Base-by-base conservation (phyloP, 805 yeast species). In the Candida glaebosa region DNA sequence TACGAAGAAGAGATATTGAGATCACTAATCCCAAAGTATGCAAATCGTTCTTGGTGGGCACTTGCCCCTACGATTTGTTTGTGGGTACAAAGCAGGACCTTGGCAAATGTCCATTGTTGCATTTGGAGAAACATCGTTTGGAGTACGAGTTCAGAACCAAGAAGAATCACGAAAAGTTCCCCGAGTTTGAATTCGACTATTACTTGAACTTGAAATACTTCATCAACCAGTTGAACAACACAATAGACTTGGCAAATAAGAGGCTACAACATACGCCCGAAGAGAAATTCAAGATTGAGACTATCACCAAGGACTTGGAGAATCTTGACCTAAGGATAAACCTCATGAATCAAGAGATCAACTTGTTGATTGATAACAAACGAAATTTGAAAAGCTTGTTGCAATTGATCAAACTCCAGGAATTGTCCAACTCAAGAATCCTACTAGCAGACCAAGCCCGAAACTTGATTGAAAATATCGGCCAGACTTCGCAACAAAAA, bases 401-500 rank as follows among this genome's bases (percentile, higher is more conserved):
- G n/a, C 78, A 77, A 50, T 69, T 76, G 18, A 67, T 60, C 31
- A 70, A 66, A 40, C 57, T 80, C 35, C 69, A 73, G 25, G 71
- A 64, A 31, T 60, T 71, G 43, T 71, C 54, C 45, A 65, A 65
- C 30, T 73, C 77, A 48, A 66, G 89, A 49, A 77, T 72, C 20
- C 56, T 57, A 15, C 63, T 80, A 14, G 78, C 82, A 1, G 77
- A 75, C 39, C 75, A 73, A 37, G 81, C 84, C 3, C 65, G 84
- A 32, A 72, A 68, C 18, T 62, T 84, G 5, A 75, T 82, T 10
- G 96, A 87, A 43, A 81, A 79, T 53, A 72, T 84, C 5, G 93
- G 95, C 2, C 91, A 87, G 51, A 77, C 89, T 9, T 87, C 93
- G 1, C 95, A 86, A 55, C 97, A 90, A 54, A 87, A 87, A 58